Evolutionary conservation across 371 early-diverging fungal species (phyloP).

Genomic region (Syncephalastrum monosporum): DNA sequence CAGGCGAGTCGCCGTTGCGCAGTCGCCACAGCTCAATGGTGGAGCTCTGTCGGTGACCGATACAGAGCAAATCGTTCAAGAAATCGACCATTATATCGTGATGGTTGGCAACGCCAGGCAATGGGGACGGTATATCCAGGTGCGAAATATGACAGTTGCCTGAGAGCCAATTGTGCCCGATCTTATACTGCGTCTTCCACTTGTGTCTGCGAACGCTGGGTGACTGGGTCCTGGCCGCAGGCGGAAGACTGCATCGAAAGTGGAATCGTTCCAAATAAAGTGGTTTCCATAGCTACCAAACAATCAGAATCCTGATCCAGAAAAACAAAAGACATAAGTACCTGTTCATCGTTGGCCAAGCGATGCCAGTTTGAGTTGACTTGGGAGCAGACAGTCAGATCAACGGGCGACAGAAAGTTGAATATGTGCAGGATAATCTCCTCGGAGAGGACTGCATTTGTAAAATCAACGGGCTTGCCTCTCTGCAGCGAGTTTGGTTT

Average conservation of each 20-base stretch:
- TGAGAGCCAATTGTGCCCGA: constrained; percentile 44
- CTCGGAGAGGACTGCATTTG: constrained; percentile 31
- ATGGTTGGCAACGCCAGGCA: too few species aligned
- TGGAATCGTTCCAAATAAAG: constrained; percentile 37
- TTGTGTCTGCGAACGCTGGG: constrained; percentile 6
- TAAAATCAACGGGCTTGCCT: constrained; percentile 24
- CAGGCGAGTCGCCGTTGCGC: constrained; percentile 1
- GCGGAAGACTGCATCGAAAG: not conserved
- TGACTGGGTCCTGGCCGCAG: not conserved
- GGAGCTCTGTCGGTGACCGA: not conserved
- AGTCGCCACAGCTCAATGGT: constrained; percentile 22
- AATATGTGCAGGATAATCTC: constrained; percentile 49
- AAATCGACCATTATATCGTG: constrained; percentile 9
- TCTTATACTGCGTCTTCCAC: constrained; percentile 44
- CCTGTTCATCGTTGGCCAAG: constrained; percentile 48
- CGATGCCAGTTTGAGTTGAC: constrained; percentile 42
- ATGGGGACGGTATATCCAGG: constrained; percentile 1
- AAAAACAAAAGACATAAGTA: constrained; percentile 13
- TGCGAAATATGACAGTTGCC: constrained; percentile 33
- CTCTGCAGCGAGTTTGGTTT: too few species aligned
- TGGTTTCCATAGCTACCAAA: constrained; percentile 49
- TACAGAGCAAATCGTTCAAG: constrained; percentile 13
- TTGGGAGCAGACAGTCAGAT: constrained; percentile 42
- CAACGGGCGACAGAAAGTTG: constrained; percentile 35
- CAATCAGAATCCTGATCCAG: not conserved